phyloP scores from a whole-genome alignment of 768 basidiomycete genomes.

The Lentinula edodes region DNA sequence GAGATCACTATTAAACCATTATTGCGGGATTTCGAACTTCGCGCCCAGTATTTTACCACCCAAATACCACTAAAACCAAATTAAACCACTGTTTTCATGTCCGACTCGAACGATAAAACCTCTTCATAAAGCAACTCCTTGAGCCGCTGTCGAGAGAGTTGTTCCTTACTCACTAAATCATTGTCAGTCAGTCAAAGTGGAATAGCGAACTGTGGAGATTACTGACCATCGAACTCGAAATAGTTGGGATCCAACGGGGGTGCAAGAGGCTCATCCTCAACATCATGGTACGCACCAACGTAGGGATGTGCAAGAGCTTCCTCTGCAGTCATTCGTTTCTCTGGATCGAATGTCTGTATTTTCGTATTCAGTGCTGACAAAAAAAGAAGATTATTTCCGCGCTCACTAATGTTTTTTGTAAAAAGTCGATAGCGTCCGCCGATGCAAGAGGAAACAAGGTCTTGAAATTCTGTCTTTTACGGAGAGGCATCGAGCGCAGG shows the following conservation, averaged over 20 bases:
- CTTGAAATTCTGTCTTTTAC: slow-evolving; percentile 66
- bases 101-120: slow-evolving; percentile 68
- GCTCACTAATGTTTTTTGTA: slow-evolving; percentile 62
- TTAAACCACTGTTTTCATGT: slow-evolving; percentile 34
- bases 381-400: slow-evolving; percentile 22
- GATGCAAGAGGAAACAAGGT: slow-evolving; percentile 76
- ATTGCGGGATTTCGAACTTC: background rate
- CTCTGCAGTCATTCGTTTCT: slow-evolving; percentile 78
- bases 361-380: slow-evolving; percentile 8
- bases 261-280: slow-evolving; percentile 1
- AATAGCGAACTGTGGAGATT: background rate
- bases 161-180: slow-evolving; percentile 57
- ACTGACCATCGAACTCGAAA: background rate
- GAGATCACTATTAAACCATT: background rate
- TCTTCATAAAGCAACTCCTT: slow-evolving; percentile 84
- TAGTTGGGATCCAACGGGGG: background rate
- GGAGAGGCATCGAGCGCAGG: slow-evolving; percentile 79
- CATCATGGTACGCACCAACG: slow-evolving; percentile 51
- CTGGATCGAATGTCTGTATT: slow-evolving; percentile 76
- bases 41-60: background rate
- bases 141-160: slow-evolving; percentile 70
- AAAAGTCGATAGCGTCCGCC: slow-evolving; percentile 65
- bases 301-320: slow-evolving; percentile 82
- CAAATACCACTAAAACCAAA: background rate
- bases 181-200: background rate